A percentile compares a stretch with the other conserved stretches of the same genome.
phyloP scores from a whole-genome alignment of 2,329 filamentous ascomycete genomes.

The Tolypocladium cylindrosporum region DNA sequence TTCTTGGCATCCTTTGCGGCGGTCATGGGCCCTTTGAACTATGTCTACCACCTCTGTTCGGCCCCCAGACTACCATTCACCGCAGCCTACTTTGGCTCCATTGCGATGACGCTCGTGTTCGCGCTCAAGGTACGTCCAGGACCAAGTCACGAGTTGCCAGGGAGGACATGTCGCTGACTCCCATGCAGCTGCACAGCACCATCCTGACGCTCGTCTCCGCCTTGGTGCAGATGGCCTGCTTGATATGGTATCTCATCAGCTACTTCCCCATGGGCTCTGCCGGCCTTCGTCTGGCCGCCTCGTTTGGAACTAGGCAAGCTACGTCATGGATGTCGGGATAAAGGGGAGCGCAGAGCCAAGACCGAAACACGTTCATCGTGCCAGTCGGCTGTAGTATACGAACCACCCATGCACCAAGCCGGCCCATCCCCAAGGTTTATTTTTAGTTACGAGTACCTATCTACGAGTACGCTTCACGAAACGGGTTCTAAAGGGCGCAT shows the following conservation, averaged over 20 bases:
- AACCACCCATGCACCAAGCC: background rate
- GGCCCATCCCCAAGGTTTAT: background rate
- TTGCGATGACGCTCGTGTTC: conserved; percentile 82
- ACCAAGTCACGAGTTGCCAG: background rate
- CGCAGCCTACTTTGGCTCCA: conserved; percentile 88
- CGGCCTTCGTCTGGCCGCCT: conserved; percentile 75
- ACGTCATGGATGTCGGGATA: conserved; percentile 80
- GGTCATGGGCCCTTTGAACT: conserved; percentile 82
- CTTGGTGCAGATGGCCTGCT: conserved; percentile 70
- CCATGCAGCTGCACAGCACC: conserved; percentile 64
- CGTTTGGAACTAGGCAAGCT: conserved; percentile 75
- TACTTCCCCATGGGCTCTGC: conserved; percentile 97
- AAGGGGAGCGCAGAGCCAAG: background rate
- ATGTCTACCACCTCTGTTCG: conserved; percentile 76
- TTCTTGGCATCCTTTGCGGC: conserved; percentile 91
- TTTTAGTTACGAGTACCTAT: background rate
- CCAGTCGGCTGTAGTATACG: background rate
- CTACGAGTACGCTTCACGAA: background rate
- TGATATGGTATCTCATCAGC: conserved; percentile 90
- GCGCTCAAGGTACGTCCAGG: conserved; percentile 69
- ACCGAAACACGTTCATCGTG: background rate
- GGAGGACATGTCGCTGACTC: conserved; percentile 3
- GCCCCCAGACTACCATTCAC: conserved; percentile 83
- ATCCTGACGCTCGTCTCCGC: conserved; percentile 78
- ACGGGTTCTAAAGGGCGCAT: background rate